Evolutionary conservation across 345 rosid species (phyloP), one percentile per base, ranked within the genome.

Genomic region (Erysimum cheiranthoides): DNA sequence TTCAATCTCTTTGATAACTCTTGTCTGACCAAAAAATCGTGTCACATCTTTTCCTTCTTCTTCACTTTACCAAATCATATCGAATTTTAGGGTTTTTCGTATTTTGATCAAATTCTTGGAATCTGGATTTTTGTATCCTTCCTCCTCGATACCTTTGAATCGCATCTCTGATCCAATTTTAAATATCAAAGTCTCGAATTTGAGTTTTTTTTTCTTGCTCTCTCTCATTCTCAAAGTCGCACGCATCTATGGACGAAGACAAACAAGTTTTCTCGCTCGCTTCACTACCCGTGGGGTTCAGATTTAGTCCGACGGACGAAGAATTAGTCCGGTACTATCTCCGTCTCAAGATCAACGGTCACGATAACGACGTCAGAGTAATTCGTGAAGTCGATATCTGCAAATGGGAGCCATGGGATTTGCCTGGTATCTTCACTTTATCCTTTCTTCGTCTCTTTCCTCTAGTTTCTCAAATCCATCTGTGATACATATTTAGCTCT

Each of bases 361-460:
- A 72, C 0, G 73, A 88, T 38, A 52, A 83, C 10, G 85, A 84
- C 2, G 93, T 92, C 16, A 49, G 63, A 36, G 88, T 88, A 8
- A 93, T 95, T 62, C 82, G 86, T 4, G 97, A 86, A 38, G 73
- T 95, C 80, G 98, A 92, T 75, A 89, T 95, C 77, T 95, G 98
- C 66, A 93, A 86, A 81, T 52, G 82, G 79, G 99, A 95, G 84
- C 99, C 98, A 1, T 92, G 96, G 97, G 99, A 95, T 73, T 87
- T 95, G 36, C 99, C 98, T 61, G 90, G 97, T 92, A 81, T 88
- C 77, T 27, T 8, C 8, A 42, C 63, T 64, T 60, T 35, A 0
- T 31, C 72, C 25, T 49, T 66, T 30, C 67, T 60, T 47, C 35
- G 5, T 30, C 1, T 64, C 25, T 42, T 9, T 30, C 1, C 1